Percentiles rank a stretch among this genome's conserved stretches.
phyloP scores from a whole-genome alignment of 139 green algal species.

The Marvania coccoides region DNA sequence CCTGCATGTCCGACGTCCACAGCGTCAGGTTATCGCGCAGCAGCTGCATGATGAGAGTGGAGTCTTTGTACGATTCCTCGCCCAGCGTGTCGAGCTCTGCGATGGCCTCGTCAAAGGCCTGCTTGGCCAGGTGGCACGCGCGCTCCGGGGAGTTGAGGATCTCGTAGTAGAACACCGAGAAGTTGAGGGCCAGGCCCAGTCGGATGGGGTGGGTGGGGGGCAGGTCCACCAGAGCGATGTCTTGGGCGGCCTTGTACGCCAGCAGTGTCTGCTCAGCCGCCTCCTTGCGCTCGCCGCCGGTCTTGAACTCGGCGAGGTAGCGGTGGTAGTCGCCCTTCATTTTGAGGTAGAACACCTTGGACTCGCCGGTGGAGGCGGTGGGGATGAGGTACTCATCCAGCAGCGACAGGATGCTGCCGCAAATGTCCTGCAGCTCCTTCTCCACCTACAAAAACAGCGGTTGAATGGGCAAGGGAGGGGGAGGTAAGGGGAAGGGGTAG shows the following conservation, averaged over 20 bases:
- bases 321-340: conserved; percentile 94
- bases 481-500: not conserved
- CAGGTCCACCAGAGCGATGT: conserved; percentile 93
- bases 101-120: conserved; percentile 99
- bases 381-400: conserved; percentile 95
- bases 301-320: conserved; percentile 98
- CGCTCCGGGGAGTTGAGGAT: conserved; percentile 98
- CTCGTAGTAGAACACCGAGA: conserved; percentile 99
- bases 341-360: conserved; percentile 98
- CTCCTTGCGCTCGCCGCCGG: conserved; percentile 78
- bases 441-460: conserved; percentile 67
- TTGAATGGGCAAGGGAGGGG: not conserved
- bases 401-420: conserved; percentile 79
- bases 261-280: conserved; percentile 91
- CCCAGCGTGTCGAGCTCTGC: conserved; percentile 94
- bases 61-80: conserved; percentile 99
- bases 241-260: conserved; percentile 94
- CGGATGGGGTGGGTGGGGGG: conserved; percentile 95
- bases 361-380: conserved; percentile 84
- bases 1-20: conserved; percentile 97
- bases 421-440: conserved; percentile 85
- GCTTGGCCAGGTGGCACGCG: conserved; percentile 94
- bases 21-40: conserved; percentile 98
- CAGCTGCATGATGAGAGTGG: conserved; percentile 99
- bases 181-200: conserved; percentile 96